Conservation (phyloP, 2,329 filamentous ascomycete genomes). For the Colletotrichum euphorbiae region DNA sequence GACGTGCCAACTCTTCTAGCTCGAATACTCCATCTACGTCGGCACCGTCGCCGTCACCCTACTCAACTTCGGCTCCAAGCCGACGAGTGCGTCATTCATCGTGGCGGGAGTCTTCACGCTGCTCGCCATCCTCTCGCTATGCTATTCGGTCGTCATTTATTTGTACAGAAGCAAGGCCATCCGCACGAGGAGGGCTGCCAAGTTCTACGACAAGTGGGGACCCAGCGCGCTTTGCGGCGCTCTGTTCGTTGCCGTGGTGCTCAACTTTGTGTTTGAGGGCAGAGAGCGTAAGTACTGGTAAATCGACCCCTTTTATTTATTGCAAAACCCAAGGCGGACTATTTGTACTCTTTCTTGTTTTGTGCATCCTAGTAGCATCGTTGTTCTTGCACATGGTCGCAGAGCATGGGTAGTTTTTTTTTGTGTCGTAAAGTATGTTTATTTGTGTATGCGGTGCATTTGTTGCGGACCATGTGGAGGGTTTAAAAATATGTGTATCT, state of each 20-base stretch:
- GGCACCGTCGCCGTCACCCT: conserved; percentile 87
- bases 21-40: conserved; percentile 96
- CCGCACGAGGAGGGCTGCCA: conserved; percentile 82
- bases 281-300: conserved; percentile 68
- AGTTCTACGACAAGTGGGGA: conserved; percentile 91
- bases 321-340: neutral
- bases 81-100: conserved; percentile 69
- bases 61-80: conserved; percentile 79
- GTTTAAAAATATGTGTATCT: neutral
- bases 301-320: neutral
- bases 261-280: conserved; percentile 87
- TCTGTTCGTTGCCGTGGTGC: conserved; percentile 77
- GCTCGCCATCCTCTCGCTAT: conserved; percentile 80
- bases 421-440: neutral
- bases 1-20: conserved; percentile 57
- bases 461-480: neutral
- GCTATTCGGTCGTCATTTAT: conserved; percentile 87
- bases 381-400: neutral
- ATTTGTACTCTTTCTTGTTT: neutral
- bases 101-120: conserved; percentile 84
- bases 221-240: conserved; percentile 81
- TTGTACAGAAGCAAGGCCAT: conserved; percentile 90
- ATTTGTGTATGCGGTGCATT: neutral
- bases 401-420: conserved; percentile 8
- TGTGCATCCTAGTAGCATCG: conserved; percentile 1